Evolutionary conservation across 495 filamentous ascomycete species (phyloP).

Genomic region (Xeromyces bisporus): DNA sequence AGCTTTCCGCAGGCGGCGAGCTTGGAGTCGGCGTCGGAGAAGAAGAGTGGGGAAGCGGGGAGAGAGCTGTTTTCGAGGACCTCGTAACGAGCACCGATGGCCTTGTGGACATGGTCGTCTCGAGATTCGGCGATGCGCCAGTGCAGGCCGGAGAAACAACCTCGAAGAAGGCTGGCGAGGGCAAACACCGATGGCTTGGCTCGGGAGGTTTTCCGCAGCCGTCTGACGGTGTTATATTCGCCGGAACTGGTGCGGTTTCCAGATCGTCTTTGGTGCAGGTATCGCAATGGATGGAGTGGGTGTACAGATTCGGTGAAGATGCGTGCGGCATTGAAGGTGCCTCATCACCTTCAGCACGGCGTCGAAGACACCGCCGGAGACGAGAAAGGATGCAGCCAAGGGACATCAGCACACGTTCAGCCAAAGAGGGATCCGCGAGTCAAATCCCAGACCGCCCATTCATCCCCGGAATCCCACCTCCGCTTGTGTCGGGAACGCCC

Average conservation of each 20-base stretch:
- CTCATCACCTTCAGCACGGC: conserved; percentile 39
- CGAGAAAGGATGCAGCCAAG: conserved; percentile 5
- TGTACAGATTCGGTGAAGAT: conserved; percentile 59
- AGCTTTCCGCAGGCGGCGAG: conserved; percentile 80
- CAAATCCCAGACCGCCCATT: conserved; percentile 13
- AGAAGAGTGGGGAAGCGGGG: conserved; percentile 82
- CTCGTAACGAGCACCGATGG: conserved; percentile 48
- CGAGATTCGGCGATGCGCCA: conserved; percentile 52
- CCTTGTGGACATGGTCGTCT: conserved; percentile 70
- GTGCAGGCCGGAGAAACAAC: conserved; percentile 2
- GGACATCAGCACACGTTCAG: neutral
- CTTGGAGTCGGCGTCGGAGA: conserved; percentile 87
- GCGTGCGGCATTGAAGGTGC: conserved; percentile 71
- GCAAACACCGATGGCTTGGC: conserved; percentile 42
- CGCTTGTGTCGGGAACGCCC: conserved; percentile 18
- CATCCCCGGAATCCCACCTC: conserved; percentile 28
- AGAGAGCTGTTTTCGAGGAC: conserved; percentile 79
- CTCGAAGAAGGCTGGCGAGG: conserved; percentile 1
- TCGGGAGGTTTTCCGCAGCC: conserved; percentile 41
- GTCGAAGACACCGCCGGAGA: conserved; percentile 20
- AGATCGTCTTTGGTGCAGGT: conserved; percentile 46
- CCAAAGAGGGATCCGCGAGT: conserved; percentile 4
- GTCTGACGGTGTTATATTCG: conserved; percentile 70
- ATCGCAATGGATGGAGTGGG: conserved; percentile 67
- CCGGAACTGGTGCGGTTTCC: conserved; percentile 53